Conservation (phyloP, 2,329 filamentous ascomycete genomes). For the Alternaria infectoria region DNA sequence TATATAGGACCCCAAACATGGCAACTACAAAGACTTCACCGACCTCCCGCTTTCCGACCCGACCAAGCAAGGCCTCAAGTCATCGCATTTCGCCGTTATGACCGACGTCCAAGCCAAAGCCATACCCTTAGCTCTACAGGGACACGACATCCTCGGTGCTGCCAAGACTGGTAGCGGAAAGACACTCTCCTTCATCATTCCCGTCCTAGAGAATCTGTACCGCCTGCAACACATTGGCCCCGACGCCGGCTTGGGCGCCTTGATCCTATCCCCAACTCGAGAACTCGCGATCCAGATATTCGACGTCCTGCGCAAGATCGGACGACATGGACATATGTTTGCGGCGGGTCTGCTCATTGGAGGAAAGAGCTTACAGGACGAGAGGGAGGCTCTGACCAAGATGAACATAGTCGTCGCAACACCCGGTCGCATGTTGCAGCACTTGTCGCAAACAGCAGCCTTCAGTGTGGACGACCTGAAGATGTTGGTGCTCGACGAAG, state of each 20-base stretch:
- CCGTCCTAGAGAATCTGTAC: constrained; percentile 91
- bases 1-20: constrained; percentile 64
- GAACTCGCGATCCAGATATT: constrained; percentile 98
- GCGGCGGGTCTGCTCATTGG: constrained; percentile 94
- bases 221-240: constrained; percentile 86
- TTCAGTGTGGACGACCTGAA: constrained; percentile 91
- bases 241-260: constrained; percentile 83
- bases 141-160: constrained; percentile 86
- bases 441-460: constrained; percentile 89
- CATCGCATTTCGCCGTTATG: constrained; percentile 85
- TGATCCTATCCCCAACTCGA: constrained; percentile 92
- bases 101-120: constrained; percentile 92
- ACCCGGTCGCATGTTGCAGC: constrained; percentile 91
- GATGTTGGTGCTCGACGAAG: constrained; percentile 92
- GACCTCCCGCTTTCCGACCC: constrained; percentile 85
- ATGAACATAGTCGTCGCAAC: constrained; percentile 99
- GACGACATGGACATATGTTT: constrained; percentile 81
- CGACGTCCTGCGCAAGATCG: constrained; percentile 88
- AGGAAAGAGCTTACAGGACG: constrained; percentile 86
- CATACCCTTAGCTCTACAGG: constrained; percentile 86
- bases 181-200: constrained; percentile 89
- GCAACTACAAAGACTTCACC: constrained; percentile 71
- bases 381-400: constrained; percentile 80
- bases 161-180: constrained; percentile 97
- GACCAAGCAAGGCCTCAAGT: constrained; percentile 78